Evolutionary conservation across 805 yeast genomes (phyloP).

Genomic region (Candida berthetii): DNA sequence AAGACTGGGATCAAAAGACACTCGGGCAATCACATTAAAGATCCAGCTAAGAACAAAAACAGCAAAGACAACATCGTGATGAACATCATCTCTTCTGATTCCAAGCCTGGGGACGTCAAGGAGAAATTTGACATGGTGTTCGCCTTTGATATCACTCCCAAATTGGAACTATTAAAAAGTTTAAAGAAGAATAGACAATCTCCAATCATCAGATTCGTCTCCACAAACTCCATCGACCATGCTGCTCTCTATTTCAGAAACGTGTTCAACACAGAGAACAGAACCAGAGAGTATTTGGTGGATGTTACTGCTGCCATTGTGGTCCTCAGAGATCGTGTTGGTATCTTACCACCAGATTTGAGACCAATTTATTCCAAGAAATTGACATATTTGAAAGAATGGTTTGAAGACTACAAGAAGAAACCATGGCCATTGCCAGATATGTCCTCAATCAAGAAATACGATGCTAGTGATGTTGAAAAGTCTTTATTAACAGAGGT

Average conservation of each 20-base stretch:
- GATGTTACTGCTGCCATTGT: constrained; percentile 78
- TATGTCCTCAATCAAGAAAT: constrained; percentile 54
- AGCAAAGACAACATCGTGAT: not conserved
- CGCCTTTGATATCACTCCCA: constrained; percentile 58
- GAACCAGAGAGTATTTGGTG: constrained; percentile 42
- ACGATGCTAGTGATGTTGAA: constrained; percentile 72
- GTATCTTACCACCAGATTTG: constrained; percentile 73
- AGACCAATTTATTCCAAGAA: constrained; percentile 69
- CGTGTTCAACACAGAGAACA: constrained; percentile 12
- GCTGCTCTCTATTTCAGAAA: constrained; percentile 48
- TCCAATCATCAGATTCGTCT: constrained; percentile 63
- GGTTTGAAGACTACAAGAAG: constrained; percentile 41
- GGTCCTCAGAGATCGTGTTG: constrained; percentile 75
- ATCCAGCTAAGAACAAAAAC: constrained; percentile 29
- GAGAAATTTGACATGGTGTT: constrained; percentile 50
- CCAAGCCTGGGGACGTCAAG: constrained; percentile 13
- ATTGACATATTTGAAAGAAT: constrained; percentile 52
- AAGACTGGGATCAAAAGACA: constrained; percentile 50
- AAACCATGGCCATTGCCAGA: constrained; percentile 77
- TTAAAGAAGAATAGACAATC: constrained; percentile 26
- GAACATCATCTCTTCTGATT: constrained; percentile 6
- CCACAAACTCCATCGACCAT: constrained; percentile 82
- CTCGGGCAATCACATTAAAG: constrained; percentile 57
- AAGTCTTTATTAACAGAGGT: constrained; percentile 71
- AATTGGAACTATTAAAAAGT: constrained; percentile 27